phyloP scores from a whole-genome alignment of 257 asterid genomes.

The Primulina eburnea region DNA sequence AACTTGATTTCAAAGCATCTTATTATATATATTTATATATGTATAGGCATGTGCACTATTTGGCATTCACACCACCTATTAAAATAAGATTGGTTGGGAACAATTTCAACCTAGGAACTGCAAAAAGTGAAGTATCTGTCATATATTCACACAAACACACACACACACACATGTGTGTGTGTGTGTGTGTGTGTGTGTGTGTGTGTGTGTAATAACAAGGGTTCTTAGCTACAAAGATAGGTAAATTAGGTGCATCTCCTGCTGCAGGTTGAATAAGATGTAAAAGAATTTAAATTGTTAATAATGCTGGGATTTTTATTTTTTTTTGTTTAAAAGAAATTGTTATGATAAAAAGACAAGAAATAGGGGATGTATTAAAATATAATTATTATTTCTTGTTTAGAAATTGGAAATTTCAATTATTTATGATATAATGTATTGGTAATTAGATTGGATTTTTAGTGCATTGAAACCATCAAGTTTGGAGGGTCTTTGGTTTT shows the following conservation, averaged over 20 bases:
- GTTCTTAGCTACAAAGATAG: constrained; percentile 38
- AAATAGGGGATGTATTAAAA: not conserved
- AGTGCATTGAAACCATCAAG: not conserved
- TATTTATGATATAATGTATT: too few species aligned
- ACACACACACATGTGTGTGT: too few species aligned
- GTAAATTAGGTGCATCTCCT: constrained; percentile 28
- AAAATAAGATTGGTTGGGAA: constrained; percentile 22
- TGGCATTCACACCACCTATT: constrained; percentile 30
- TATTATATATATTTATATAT: not conserved
- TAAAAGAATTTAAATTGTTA: constrained; percentile 15
- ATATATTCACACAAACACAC: not conserved
- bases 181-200: not conserved
- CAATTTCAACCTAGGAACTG: constrained; percentile 37
- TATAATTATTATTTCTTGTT: too few species aligned
- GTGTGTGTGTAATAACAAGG: not conserved
- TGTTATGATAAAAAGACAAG: not conserved
- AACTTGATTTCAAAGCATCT: constrained; percentile 8
- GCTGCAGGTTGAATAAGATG: constrained; percentile 19
- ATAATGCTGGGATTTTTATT: constrained; percentile 2
- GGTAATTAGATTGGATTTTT: too few species aligned
- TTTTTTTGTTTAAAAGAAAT: too few species aligned
- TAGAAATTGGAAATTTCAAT: too few species aligned
- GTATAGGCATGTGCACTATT: constrained; percentile 3
- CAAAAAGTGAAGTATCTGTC: constrained; percentile 27
- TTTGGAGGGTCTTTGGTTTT: not conserved